Evolutionary conservation across 2,329 filamentous ascomycete genomes (phyloP), one percentile per base, ranked within the genome.

Genomic region (Colletotrichum sp.): DNA sequence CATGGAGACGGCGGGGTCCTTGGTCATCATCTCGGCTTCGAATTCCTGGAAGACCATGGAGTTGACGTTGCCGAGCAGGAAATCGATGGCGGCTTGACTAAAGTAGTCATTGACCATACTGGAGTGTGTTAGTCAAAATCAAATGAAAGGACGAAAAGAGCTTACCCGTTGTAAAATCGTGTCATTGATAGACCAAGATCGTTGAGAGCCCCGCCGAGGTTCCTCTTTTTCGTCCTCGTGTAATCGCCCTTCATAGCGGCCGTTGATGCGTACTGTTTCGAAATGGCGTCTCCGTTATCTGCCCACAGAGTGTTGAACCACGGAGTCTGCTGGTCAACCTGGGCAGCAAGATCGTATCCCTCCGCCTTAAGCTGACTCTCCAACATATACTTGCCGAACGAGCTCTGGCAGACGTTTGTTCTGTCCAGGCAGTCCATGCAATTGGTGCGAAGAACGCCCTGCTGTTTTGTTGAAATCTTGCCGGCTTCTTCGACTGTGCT

Each of bases 81-180:
- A 99, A 83, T 99, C 97, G 78, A 99, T 98, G 67, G 95, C 95
- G 0, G 96, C 95, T 83, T 99, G 97, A 26, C 96, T 94, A 85
- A 99, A 99, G 84, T 98, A 98, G 85, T 99, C 97, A 79, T 98
- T 98, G 78, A 99, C 96, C 85, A 99, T 97, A 79, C 98, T 99
- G 82, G 24, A n/a, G n/a, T n/a, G n/a, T n/a, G n/a, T n/a, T n/a
- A n/a, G n/a, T n/a, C n/a, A n/a, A n/a, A n/a, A n/a, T n/a, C n/a
- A n/a, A n/a, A n/a, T n/a, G n/a, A n/a, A n/a, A n/a, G n/a, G n/a
- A 24, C 30, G 5, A 18, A 34, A n/a, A 6, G 34, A 60, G 70
- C 81, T 90, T 84, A 93, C 92, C 92, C 92, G 73, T 91, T 93
- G 79, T 92, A 93, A 76, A 93, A 92, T 55, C 95, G 89, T 30